A percentile compares a stretch with the other conserved stretches of the same genome.
Evolutionary conservation across 306 rosid species (phyloP).

Genomic region (Astragalus membranaceus): DNA sequence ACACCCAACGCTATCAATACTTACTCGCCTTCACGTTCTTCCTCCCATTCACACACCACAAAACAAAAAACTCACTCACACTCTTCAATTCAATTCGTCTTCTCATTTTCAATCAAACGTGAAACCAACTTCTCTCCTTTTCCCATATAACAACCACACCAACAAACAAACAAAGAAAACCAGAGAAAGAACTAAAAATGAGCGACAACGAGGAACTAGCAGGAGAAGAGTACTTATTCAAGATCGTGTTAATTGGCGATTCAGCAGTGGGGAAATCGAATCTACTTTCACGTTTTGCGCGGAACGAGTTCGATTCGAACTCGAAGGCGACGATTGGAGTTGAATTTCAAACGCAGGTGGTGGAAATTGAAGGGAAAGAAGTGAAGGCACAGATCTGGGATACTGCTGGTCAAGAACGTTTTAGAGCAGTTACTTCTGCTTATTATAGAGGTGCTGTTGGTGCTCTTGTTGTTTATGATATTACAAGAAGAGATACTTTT

Average conservation of each 20-base stretch:
- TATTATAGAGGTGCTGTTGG: constrained; percentile 96
- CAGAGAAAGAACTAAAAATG: not conserved
- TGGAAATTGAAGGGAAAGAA: constrained; percentile 78
- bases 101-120: not conserved
- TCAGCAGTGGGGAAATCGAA: constrained; percentile 95
- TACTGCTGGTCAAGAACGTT: constrained; percentile 90
- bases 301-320: constrained; percentile 74
- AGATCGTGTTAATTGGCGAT: constrained; percentile 80
- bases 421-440: constrained; percentile 91
- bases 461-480: constrained; percentile 75
- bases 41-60: not conserved
- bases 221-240: constrained; percentile 77
- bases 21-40: constrained; percentile 15
- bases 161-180: too few species aligned
- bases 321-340: constrained; percentile 90
- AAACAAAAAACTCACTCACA: not conserved
- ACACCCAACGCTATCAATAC: not conserved
- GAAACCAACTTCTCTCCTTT: not conserved
- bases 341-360: constrained; percentile 76
- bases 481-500: constrained; percentile 53
- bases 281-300: constrained; percentile 66
- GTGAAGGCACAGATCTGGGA: constrained; percentile 98
- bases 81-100: not conserved
- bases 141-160: not conserved
- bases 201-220: constrained; percentile 22